Conservation (phyloP, 2,329 filamentous ascomycete species). For the Exophiala aquamarina region DNA sequence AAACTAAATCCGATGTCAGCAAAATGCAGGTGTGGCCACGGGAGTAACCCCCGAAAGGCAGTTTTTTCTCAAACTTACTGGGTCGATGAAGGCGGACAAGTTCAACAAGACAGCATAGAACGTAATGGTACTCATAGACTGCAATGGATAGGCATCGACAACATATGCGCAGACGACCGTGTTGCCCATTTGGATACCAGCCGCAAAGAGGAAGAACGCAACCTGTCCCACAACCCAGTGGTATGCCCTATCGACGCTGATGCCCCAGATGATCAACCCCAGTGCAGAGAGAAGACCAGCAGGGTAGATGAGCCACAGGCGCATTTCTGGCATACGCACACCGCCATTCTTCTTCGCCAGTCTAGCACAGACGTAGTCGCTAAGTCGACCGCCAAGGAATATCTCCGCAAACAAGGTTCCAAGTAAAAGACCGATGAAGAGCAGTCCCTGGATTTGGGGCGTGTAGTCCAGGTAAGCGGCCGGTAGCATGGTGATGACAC, state of each 20-base stretch:
- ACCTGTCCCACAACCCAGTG: conserved; percentile 61
- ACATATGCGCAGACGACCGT: conserved; percentile 54
- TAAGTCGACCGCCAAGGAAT: conserved; percentile 53
- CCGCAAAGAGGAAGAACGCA: conserved; percentile 55
- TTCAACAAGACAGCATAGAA: conserved; percentile 58
- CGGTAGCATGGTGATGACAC: conserved; percentile 54
- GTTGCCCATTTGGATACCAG: conserved; percentile 59
- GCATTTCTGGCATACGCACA: conserved; percentile 53
- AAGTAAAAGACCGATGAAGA: conserved; percentile 55
- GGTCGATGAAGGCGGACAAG: conserved; percentile 48
- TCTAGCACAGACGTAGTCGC: conserved; percentile 51
- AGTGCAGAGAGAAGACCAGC: conserved; percentile 49
- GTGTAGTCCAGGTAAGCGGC: conserved; percentile 51
- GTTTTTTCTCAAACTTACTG: conserved; percentile 35
- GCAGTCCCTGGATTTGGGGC: conserved; percentile 52
- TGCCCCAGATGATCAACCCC: conserved; percentile 56
- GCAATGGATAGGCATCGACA: conserved; percentile 56
- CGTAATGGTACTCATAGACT: conserved; percentile 55
- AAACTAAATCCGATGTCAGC: conserved; percentile 37
- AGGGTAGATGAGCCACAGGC: conserved; percentile 57
- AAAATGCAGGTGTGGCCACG: too few relatives aligned
- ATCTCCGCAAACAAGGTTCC: conserved; percentile 55
- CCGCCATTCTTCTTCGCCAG: conserved; percentile 46
- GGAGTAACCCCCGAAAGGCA: too few relatives aligned
- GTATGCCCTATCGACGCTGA: conserved; percentile 53